Conservation (phyloP, 2,329 filamentous ascomycete genomes). For the Fonsecaea pugnacius region DNA sequence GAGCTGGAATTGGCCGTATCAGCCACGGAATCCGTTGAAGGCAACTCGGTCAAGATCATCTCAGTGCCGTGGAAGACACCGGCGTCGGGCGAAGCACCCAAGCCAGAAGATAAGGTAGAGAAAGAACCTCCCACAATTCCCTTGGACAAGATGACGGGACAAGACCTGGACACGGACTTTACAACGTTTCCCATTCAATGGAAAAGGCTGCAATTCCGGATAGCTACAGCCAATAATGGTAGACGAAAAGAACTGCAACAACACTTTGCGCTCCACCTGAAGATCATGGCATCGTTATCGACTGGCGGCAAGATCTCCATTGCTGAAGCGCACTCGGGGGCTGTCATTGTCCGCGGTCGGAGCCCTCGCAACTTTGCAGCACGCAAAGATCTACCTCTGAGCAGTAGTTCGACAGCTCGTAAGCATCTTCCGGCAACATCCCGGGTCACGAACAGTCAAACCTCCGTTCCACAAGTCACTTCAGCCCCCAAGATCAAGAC, state of each 20-base stretch:
- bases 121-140: constrained; percentile 86
- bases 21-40: constrained; percentile 92
- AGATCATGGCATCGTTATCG: constrained; percentile 79
- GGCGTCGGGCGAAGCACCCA: constrained; percentile 65
- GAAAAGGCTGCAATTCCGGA: constrained; percentile 90
- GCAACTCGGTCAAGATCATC: constrained; percentile 88
- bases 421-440: constrained; percentile 61
- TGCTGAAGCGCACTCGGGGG: constrained; percentile 81
- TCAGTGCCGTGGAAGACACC: constrained; percentile 98
- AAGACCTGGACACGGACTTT: constrained; percentile 77
- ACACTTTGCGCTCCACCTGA: constrained; percentile 88
- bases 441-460: constrained; percentile 30
- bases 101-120: constrained; percentile 67
- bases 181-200: constrained; percentile 92
- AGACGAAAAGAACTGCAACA: constrained; percentile 93
- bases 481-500: constrained; percentile 36
- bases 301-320: constrained; percentile 82
- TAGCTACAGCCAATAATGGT: constrained; percentile 95
- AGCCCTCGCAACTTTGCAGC: constrained; percentile 95
- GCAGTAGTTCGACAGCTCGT: constrained; percentile 77
- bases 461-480: constrained; percentile 36
- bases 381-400: constrained; percentile 86
- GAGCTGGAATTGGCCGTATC: constrained; percentile 86
- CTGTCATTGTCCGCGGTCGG: constrained; percentile 89
- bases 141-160: constrained; percentile 67